Base-by-base conservation (phyloP, 2,329 filamentous ascomycete species). In the Iodosphaeria phyllophila region DNA sequence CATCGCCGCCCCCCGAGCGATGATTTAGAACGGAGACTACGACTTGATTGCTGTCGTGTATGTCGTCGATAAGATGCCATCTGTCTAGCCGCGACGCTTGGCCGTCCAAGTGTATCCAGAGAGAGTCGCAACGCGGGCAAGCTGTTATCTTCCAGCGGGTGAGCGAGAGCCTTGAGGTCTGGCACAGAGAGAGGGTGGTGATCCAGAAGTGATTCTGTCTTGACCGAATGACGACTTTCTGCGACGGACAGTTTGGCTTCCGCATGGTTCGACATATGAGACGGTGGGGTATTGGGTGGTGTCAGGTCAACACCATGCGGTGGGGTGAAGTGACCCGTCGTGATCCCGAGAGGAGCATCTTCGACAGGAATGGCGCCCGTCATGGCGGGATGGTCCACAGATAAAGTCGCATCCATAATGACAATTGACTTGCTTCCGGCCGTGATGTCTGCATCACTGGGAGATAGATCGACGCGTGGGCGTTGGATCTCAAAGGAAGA, bases 391-490 rank as follows among this genome's bases (percentile, higher is more conserved):
- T 59, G 44, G 6, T 65, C 51, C 5, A 53, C 50, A 0, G 58
- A 51, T 10, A 60, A 36, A 1, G 72, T 74, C 16, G 68, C 69
- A 30, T 91, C 79, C 18, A 92, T 70, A 40, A 92, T 91, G 28
- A 92, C 63, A 35, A 92, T 91, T 0, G 82, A 92, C 41, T 84
- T 75, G 55, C 80, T 92, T n/a, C 80, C 78, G 8, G 61, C 60
- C 0, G 82, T 89, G 22, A 86, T 65, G 5, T 49, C 64, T 35
- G 56, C 54, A 30, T 69, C 63, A 32, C 63, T 68, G 5, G 38
- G 34, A 4, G 48, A 37, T 13, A 44, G 40, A n/a, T 51, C 47
- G n/a, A n/a, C n/a, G n/a, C n/a, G n/a, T n/a, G n/a, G n/a, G n/a
- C n/a, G n/a, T n/a, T n/a, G n/a, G n/a, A n/a, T n/a, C n/a, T n/a